phyloP scores from a whole-genome alignment of 2,329 filamentous ascomycete genomes.

The Trichoderma endophyticum region DNA sequence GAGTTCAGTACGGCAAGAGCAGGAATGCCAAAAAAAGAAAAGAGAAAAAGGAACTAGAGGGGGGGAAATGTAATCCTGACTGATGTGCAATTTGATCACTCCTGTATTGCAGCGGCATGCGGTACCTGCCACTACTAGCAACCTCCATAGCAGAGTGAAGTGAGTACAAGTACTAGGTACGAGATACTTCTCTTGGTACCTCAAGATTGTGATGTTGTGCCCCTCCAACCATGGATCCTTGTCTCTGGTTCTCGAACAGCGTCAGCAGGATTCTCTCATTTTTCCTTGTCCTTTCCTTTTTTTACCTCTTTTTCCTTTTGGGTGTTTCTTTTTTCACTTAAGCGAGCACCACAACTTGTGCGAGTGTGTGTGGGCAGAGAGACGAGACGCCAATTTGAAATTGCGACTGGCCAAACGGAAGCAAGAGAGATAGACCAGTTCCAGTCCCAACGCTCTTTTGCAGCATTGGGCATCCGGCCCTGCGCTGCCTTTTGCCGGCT shows the following conservation, averaged over 20 bases:
- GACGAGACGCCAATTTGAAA: neutral
- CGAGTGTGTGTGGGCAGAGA: neutral
- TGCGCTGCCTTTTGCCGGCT: neutral
- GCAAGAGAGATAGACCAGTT: neutral
- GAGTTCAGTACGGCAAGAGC: neutral
- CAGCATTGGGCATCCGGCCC: conserved; percentile 4
- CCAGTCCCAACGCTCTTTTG: neutral
- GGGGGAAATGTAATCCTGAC: neutral
- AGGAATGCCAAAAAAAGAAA: neutral
- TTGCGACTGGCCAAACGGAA: neutral
- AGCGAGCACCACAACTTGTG: neutral
- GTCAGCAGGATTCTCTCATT: neutral
- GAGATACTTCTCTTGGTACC: neutral
- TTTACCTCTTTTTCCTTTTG: neutral
- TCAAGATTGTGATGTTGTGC: neutral
- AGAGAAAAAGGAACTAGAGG: neutral
- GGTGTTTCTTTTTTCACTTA: neutral
- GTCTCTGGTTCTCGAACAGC: neutral
- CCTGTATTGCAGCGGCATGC: neutral
- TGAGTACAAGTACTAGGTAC: neutral
- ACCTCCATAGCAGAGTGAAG: neutral
- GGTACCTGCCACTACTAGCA: neutral
- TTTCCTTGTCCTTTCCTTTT: neutral
- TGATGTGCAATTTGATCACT: neutral
- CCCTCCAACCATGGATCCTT: neutral